Base-by-base conservation (phyloP, 2,329 filamentous ascomycete genomes). In the Fusarium avenaceum region DNA sequence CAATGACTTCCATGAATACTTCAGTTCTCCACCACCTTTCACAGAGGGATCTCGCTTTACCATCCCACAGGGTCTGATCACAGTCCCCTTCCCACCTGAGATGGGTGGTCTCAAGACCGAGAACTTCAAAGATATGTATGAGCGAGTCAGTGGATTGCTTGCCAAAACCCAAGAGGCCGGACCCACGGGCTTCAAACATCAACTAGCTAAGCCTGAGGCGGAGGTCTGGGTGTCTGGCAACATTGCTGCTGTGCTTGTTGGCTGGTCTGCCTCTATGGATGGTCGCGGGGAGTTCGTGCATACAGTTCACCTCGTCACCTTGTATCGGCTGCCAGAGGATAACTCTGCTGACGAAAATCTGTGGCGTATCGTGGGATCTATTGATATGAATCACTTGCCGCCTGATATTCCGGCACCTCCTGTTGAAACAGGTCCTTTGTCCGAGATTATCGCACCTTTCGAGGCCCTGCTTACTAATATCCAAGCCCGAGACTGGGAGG, bases 31-130 rank as follows among this genome's bases (percentile, higher is more conserved):
- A 2, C 20, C 20, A 14, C 45, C 45, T n/a, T 43, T 56, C 3
- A 42, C 22, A 4, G 20, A 56, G 4, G 53, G 35, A 3, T 13
- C n/a, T 4, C 28, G 20, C 4, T 42, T 42, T 3, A 3, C 45
- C 5, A 13, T 35, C 1, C 45, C 28, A 1, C 13, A 20, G 19
- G 45, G 13, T 10, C 17, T 50, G 1, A 56, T 40, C 1, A 20
- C n/a, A 0, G 45, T 56, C 10, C 26, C 45, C 3, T 26, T 56
- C 13, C 53, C 45, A 4, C 19, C 53, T 14, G 53, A 43, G 28
- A 50, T 56, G 20, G 53, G 53, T 2, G 53, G 53, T n/a, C 53
- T 56, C 9, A 42, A 50, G 10, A 33, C 20, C 4, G 53, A 56
- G 30, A n/a, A 14, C n/a, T 56, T 56, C 26, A 7, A 11, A 1